Evolutionary conservation across 2,329 filamentous ascomycete species (phyloP), one percentile per base, ranked within the genome.

Genomic region (Colletotrichum liaoningense): DNA sequence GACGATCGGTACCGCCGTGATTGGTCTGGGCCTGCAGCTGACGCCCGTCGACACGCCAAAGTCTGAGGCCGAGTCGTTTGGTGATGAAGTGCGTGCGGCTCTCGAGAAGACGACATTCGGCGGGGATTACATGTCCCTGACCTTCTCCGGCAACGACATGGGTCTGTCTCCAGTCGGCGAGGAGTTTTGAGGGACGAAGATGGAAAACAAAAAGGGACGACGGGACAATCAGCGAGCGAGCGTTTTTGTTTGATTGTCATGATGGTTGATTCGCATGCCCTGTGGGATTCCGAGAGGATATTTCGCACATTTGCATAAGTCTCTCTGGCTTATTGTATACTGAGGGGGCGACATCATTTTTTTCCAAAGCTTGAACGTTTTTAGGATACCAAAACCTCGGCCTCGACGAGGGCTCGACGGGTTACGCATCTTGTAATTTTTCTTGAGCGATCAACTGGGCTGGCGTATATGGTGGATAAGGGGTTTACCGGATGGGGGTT

Each of bases 21-120:
- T 83, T n/a, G 82, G 83, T n/a, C 77, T 83, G 52, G 83, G 80
- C 24, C 78, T 84, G 35, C 82, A 82, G 72, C 75, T 84, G 63
- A 86, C 85, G n/a, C 85, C 84, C 35, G 80, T 77, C 68, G 83
- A 84, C 26, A 85, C 83, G 9, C 76, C 76, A 11, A 69, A 67
- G 52, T 75, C 66, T 63, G 74, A 75, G 38, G 66, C 38, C 5
- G 74, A 49, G 19, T 42, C 62, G 1, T 74, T 74, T 35, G 68
- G 63, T 38, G 58, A 72, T 12, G 69, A 74, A 4, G 72, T 74
- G 26, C 63, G 72, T n/a, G 57, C 57, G 11, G 68, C 68, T 12
- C 35, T 74, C 11, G 63, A 67, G 54, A 73, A 63, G 35, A 58
- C 68, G 38, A 33, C 65, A 8, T 58, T 74, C 19, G 59, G 14